Evolutionary conservation across 768 basidiomycete genomes (phyloP).

Genomic region (Phanerodontia chrysosporium): DNA sequence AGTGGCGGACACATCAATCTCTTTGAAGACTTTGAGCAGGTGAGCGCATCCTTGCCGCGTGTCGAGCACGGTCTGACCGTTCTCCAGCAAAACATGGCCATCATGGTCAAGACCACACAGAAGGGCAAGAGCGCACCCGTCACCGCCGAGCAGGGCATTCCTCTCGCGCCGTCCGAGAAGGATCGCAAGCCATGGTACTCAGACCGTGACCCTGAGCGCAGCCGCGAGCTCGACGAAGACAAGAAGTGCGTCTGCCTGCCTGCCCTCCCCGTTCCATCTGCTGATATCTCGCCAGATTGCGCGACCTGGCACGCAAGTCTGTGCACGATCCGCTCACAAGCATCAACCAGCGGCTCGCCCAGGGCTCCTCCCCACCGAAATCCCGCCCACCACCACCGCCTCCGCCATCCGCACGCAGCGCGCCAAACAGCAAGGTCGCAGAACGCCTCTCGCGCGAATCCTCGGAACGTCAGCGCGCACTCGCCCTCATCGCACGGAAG

Average conservation of each 20-base stretch:
- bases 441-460: conserved; percentile 69
- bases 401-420: background rate
- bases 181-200: conserved; percentile 83
- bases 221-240: conserved; percentile 21
- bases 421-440: conserved; percentile 38
- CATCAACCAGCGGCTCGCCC: conserved; percentile 62
- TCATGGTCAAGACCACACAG: conserved; percentile 3
- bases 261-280: background rate
- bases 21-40: conserved; percentile 79
- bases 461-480: conserved; percentile 68
- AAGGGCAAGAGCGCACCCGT: conserved; percentile 18
- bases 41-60: conserved; percentile 23
- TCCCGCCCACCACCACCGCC: background rate
- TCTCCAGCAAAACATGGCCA: background rate
- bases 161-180: conserved; percentile 69
- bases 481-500: conserved; percentile 65
- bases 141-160: conserved; percentile 67
- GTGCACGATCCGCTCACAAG: conserved; percentile 70
- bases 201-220: conserved; percentile 16
- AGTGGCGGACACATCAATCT: conserved; percentile 75
- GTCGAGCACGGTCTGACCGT: background rate
- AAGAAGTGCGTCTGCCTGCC: conserved; percentile 17
- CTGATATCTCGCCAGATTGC: conserved; percentile 37
- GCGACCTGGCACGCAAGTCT: conserved; percentile 60
- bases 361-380: conserved; percentile 16